Evolutionary conservation across 768 basidiomycete species (phyloP), one percentile per base, ranked within the genome.

Genomic region (Gautieria morchelliformis): DNA sequence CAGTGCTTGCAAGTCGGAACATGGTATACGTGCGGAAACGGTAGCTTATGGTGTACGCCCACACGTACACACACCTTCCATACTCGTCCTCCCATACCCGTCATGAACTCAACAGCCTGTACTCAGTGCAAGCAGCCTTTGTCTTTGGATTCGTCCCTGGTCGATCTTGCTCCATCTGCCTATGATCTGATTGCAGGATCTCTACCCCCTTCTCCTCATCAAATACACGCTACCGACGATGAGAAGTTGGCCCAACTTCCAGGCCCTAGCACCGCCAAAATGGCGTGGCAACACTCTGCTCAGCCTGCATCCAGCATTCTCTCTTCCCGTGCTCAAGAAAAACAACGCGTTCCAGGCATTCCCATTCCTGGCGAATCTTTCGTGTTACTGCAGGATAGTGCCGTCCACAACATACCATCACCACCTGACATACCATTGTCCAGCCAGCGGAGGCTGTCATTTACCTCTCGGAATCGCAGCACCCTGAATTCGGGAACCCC

Each of bases 111-210:
- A 20, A 35, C 50, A 17, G 77, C 87, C 50, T 93, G 90, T 65
- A 89, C 92, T 66, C 90, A 93, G 71, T 93, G 90, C 76, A 92
- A 91, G 71, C 88, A 94, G 66, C 90, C 89, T 6, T 72, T 96
- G 35, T 85, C 92, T 82, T 79, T 93, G 63, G 94, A 97, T 75
- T 85, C 84, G n/a, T 93, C 93, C n/a, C 75, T 96, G 14, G 77
- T 88, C 50, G 87, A 92, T 67, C 75, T 95, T 56, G 82, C 88
- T 5, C 91, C 88, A 20, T 89, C 92, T 14, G 84, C 88, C 30
- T 90, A 93, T 70, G 89, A 93, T 67, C 84, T 89, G 75, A 85
- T 95, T 62, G 82, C 83, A 20, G 83, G 83, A 22, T 75, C 78
- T 52, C 70, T 89, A 17, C 84, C 88, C 40, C 77, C 81, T 14